Evolutionary conservation across 768 basidiomycete species (phyloP).

Genomic region (Termitomyces sp.): DNA sequence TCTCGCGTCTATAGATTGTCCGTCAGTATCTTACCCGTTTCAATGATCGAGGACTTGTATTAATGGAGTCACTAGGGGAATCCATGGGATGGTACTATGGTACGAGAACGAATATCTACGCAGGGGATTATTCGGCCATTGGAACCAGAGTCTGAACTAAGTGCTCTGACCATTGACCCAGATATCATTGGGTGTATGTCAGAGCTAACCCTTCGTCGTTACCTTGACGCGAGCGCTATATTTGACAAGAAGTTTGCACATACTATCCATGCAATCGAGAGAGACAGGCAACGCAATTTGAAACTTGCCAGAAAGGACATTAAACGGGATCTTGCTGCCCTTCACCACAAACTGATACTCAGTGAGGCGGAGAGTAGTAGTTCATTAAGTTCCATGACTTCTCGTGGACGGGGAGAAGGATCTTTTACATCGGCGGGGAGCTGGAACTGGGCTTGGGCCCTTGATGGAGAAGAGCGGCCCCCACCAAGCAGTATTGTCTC

Average conservation of each 20-base stretch:
- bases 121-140: constrained; percentile 78
- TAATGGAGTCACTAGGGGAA: constrained; percentile 22
- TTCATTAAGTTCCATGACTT: constrained; percentile 12
- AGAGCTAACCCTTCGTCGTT: constrained; percentile 73
- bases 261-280: constrained; percentile 54
- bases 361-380: constrained; percentile 20
- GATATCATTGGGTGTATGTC: constrained; percentile 71
- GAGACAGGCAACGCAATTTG: constrained; percentile 58
- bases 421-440: constrained; percentile 41
- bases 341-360: constrained; percentile 33
- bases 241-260: constrained; percentile 68
- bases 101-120: constrained; percentile 85
- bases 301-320: constrained; percentile 62
- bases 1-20: constrained; percentile 47
- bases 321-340: constrained; percentile 42
- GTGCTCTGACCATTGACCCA: constrained; percentile 56
- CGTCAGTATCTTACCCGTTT: constrained; percentile 25
- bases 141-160: constrained; percentile 63
- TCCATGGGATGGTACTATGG: constrained; percentile 58
- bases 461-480: constrained; percentile 74
- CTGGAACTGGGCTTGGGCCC: constrained; percentile 84
- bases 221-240: constrained; percentile 50
- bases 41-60: neutral
- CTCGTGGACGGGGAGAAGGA: constrained; percentile 26
- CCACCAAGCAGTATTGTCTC: constrained; percentile 91